Evolutionary conservation across 257 asterid genomes (phyloP).

Genomic region (Ocimum tenuiflorum): DNA sequence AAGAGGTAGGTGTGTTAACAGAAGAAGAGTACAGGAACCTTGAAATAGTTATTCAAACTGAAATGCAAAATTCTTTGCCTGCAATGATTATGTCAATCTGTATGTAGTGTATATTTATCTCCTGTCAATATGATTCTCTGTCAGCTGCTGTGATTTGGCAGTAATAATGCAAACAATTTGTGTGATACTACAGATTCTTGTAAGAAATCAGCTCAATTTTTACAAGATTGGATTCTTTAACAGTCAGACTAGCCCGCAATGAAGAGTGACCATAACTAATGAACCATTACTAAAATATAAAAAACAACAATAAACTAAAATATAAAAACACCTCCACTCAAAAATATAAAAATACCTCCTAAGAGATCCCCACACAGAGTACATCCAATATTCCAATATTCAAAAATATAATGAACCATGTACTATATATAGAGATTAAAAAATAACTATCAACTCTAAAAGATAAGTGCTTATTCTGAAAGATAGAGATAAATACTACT

Average conservation of each 20-base stretch:
- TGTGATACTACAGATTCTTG: not conserved
- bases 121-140: no score
- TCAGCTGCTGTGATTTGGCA: not conserved
- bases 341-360: no score
- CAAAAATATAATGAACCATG: no score
- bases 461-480: no score
- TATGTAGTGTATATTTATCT: not conserved
- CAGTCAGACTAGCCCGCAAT: not conserved
- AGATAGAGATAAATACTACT: no score
- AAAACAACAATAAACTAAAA: not conserved
- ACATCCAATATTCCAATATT: no score
- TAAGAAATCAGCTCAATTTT: not conserved
- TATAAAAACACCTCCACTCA: slow-evolving; percentile 11
- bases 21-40: slow-evolving; percentile 15
- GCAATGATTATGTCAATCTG: not conserved
- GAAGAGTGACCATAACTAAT: not conserved
- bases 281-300: not conserved
- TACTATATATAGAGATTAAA: no score
- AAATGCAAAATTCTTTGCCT: not conserved
- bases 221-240: slow-evolving; percentile 6
- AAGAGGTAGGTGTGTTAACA: slow-evolving; percentile 39
- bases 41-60: not conserved
- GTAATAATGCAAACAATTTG: not conserved
- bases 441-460: no score
- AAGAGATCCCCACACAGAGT: no score